phyloP scores from a whole-genome alignment of 129 eudicot genomes.

The Sambucus nigra region DNA sequence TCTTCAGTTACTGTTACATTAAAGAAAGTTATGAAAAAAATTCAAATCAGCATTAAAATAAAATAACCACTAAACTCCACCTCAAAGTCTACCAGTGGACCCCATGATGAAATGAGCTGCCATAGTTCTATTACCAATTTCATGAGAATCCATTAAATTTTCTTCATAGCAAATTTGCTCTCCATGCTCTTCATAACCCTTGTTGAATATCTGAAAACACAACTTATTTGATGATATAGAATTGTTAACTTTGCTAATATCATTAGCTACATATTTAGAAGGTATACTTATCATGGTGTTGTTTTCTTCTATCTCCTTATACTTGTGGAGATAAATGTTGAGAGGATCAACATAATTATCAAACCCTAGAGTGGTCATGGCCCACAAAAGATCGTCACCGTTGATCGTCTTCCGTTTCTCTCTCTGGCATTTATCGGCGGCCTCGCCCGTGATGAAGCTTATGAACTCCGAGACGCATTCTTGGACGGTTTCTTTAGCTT shows the following conservation, averaged over 20 bases:
- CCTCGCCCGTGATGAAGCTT: conserved; percentile 65
- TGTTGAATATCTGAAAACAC: neutral
- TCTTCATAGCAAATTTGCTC: neutral
- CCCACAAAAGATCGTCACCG: conserved; percentile 71
- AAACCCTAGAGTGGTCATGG: conserved; percentile 67
- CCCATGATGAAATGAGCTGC: conserved; percentile 19
- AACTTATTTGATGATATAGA: neutral
- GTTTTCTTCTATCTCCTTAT: conserved; percentile 25
- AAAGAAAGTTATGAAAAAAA: no score
- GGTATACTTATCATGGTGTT: neutral
- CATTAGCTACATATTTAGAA: neutral
- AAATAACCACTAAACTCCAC: neutral
- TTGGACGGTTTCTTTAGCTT: conserved; percentile 66
- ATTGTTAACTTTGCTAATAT: neutral
- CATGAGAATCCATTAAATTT: conserved; percentile 10
- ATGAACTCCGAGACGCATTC: conserved; percentile 79
- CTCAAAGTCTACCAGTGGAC: conserved; percentile 20
- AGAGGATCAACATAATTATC: conserved; percentile 48
- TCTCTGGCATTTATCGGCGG: conserved; percentile 61
- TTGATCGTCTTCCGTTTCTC: conserved; percentile 70
- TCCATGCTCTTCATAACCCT: conserved; percentile 10
- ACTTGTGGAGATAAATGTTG: conserved; percentile 37
- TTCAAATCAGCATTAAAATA: no score
- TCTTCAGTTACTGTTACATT: no score
- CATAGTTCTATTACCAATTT: conserved; percentile 2